Evolutionary conservation across 768 basidiomycete genomes (phyloP).

Genomic region (Lanmaoa rubissima): DNA sequence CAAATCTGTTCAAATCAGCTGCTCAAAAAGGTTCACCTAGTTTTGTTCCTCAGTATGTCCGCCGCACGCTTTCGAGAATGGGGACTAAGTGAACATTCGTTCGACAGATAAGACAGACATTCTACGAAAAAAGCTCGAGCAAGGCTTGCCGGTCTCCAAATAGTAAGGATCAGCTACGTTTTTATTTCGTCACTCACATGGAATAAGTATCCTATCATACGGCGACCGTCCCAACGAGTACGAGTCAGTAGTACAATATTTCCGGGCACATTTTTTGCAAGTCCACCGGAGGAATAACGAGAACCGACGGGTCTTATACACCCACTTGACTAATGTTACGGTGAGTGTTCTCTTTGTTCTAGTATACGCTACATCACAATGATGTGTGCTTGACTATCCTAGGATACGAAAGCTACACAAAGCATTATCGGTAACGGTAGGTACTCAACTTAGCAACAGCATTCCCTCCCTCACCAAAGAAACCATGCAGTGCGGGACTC

Average conservation of each 20-base stretch:
- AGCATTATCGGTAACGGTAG: constrained; percentile 79
- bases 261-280: constrained; percentile 85
- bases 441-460: constrained; percentile 18
- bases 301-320: constrained; percentile 76
- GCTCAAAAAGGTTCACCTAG: constrained; percentile 64
- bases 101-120: constrained; percentile 74
- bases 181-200: constrained; percentile 7
- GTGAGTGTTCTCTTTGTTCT: constrained; percentile 38
- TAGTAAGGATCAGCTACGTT: constrained; percentile 50
- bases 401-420: constrained; percentile 85
- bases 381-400: constrained; percentile 4
- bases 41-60: constrained; percentile 56
- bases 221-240: constrained; percentile 80
- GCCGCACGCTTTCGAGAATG: neutral
- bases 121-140: constrained; percentile 65
- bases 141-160: constrained; percentile 69
- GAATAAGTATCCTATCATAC: constrained; percentile 70
- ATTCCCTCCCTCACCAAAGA: constrained; percentile 10
- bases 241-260: constrained; percentile 80
- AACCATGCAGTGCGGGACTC: constrained; percentile 59
- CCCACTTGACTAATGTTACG: constrained; percentile 78
- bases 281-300: constrained; percentile 76
- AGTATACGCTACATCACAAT: neutral
- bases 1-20: constrained; percentile 81
- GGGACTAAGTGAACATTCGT: neutral